Conservation (phyloP, 2,329 filamentous ascomycete species). For the Talaromyces sp. region DNA sequence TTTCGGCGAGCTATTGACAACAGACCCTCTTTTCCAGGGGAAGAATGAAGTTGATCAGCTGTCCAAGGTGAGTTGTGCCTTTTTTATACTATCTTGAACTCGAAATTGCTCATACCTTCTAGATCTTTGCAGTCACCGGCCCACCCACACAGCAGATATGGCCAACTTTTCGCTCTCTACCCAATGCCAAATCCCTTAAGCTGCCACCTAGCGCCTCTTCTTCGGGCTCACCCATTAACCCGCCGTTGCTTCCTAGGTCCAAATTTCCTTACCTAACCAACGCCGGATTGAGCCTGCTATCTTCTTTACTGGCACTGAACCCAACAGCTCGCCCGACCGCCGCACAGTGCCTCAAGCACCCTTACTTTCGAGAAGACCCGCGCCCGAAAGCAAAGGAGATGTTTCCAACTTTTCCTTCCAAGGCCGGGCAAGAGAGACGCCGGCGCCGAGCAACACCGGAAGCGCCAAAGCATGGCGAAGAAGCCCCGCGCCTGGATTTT, state of each 20-base stretch:
- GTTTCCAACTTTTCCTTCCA: constrained; percentile 96
- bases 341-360: constrained; percentile 67
- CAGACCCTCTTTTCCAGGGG: constrained; percentile 78
- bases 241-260: constrained; percentile 58
- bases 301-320: constrained; percentile 66
- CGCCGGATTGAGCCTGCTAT: constrained; percentile 66
- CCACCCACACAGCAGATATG: constrained; percentile 76
- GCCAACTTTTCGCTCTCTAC: constrained; percentile 81
- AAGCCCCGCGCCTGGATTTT: constrained; percentile 61
- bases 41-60: constrained; percentile 91
- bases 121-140: constrained; percentile 82
- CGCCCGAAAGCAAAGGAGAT: constrained; percentile 83
- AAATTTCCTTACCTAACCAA: constrained; percentile 77
- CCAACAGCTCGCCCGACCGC: constrained; percentile 68
- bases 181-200: constrained; percentile 76
- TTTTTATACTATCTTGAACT: neutral
- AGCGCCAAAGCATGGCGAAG: constrained; percentile 73
- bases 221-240: constrained; percentile 33
- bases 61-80: constrained; percentile 47
- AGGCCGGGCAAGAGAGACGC: constrained; percentile 83
- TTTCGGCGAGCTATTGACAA: constrained; percentile 82
- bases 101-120: neutral
- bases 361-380: constrained; percentile 85
- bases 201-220: constrained; percentile 46
- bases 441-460: constrained; percentile 69